Conservation (phyloP, 1,284 basidiomycete species). For the Sanghuangporus baumii region DNA sequence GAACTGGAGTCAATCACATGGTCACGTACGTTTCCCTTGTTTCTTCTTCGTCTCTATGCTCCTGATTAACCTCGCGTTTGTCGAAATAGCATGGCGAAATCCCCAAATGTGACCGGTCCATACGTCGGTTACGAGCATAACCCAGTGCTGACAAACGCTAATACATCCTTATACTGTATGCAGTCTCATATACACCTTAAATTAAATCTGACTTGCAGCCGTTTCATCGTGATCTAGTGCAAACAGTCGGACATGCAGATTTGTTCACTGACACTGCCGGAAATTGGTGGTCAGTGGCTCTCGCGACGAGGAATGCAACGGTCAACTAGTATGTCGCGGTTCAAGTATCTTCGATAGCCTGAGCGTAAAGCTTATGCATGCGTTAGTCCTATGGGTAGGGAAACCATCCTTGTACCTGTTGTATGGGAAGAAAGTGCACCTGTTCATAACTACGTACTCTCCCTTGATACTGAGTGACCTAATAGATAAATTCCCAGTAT, state of each 20-base stretch:
- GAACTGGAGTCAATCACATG: constrained; percentile 30
- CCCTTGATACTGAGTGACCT: not conserved
- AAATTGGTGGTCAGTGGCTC: constrained; percentile 39
- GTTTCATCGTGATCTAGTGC: constrained; percentile 22
- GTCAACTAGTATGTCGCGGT: constrained; percentile 24
- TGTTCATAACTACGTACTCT: not conserved
- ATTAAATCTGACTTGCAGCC: not conserved
- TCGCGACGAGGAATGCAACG: constrained; percentile 33
- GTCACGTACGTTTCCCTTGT: constrained; percentile 20
- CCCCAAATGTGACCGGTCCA: constrained; percentile 23
- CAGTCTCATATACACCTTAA: not conserved
- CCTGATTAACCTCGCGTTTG: not conserved
- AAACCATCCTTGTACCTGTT: constrained; percentile 39
- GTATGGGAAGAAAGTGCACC: constrained; percentile 35
- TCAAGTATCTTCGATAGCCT: not conserved
- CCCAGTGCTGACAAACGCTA: constrained; percentile 37
- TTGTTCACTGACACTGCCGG: constrained; percentile 33
- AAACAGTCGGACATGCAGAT: constrained; percentile 38
- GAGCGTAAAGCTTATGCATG: not conserved
- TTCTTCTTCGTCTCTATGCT: not conserved
- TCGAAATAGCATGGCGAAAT: constrained; percentile 18
- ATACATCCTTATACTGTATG: constrained; percentile 24
- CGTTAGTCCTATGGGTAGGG: constrained; percentile 29
- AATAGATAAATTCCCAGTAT: constrained; percentile 14
- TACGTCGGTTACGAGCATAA: constrained; percentile 36